Percentiles rank a stretch among this genome's conserved stretches.
Conservation (phyloP, 2,329 filamentous ascomycete genomes). For the Calonectria pseudoturangicola region DNA sequence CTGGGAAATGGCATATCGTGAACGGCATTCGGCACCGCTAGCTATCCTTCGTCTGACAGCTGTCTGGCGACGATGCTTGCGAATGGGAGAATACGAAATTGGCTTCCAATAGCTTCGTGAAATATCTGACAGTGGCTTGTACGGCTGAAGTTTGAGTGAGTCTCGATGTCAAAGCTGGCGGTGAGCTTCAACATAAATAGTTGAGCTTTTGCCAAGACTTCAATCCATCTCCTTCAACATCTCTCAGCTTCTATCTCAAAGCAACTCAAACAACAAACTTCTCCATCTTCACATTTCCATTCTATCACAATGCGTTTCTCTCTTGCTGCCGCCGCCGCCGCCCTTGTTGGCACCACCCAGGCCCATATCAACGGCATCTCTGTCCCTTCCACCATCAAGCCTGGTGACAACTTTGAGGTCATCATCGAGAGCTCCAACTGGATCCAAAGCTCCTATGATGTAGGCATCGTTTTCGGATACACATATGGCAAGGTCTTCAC, state of each 20-base stretch:
- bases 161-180: neutral
- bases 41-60: neutral
- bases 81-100: constrained; percentile 27
- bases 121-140: constrained; percentile 26
- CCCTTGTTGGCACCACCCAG: constrained; percentile 52
- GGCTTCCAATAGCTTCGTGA: neutral
- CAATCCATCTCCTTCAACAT: neutral
- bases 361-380: constrained; percentile 66
- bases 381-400: constrained; percentile 63
- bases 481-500: constrained; percentile 49
- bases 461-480: constrained; percentile 66
- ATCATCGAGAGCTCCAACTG: constrained; percentile 64
- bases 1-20: neutral
- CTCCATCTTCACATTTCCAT: neutral
- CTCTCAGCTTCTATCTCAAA: neutral
- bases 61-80: neutral
- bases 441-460: constrained; percentile 66
- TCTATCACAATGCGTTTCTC: constrained; percentile 50
- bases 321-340: constrained; percentile 45
- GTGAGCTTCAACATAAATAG: constrained; percentile 26
- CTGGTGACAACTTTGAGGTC: constrained; percentile 61
- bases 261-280: neutral
- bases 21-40: constrained; percentile 39
- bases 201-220: neutral
- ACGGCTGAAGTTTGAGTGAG: neutral